Evolutionary conservation across 768 basidiomycete species (phyloP).

Genomic region (Daedaleopsis nitida): DNA sequence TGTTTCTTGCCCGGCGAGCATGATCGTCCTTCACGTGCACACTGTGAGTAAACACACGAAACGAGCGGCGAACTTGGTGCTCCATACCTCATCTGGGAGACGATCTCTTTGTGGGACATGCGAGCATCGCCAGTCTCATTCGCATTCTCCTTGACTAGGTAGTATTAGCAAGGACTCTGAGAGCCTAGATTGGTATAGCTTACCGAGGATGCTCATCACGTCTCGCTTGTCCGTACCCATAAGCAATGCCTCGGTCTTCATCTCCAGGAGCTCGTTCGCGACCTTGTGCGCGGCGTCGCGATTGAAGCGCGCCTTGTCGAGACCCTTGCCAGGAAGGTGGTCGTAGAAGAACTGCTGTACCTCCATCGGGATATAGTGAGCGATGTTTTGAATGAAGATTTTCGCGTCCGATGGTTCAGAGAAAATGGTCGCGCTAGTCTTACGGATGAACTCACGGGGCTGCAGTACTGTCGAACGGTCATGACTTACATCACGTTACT

Average conservation of each 20-base stretch:
- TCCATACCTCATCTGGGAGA: conserved; percentile 30
- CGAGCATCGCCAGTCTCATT: conserved; percentile 45
- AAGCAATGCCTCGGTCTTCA: conserved; percentile 49
- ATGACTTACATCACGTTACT: conserved; percentile 39
- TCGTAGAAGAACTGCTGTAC: conserved; percentile 48
- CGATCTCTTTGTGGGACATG: conserved; percentile 35
- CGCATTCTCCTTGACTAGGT: conserved; percentile 54
- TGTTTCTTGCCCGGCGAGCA: conserved; percentile 53
- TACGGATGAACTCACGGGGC: not conserved
- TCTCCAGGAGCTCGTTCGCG: conserved; percentile 47
- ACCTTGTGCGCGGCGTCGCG: conserved; percentile 32
- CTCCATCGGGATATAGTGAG: conserved; percentile 43
- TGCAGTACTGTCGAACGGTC: not conserved
- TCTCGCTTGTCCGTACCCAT: conserved; percentile 54
- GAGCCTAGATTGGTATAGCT: conserved; percentile 4
- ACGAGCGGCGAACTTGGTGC: too few relatives aligned
- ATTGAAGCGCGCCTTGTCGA: conserved; percentile 39
- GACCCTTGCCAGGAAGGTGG: conserved; percentile 44
- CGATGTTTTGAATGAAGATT: conserved; percentile 50
- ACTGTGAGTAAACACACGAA: not conserved
- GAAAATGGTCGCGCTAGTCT: conserved; percentile 47
- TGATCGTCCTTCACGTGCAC: conserved; percentile 26
- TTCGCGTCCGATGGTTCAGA: conserved; percentile 47
- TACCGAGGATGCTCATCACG: conserved; percentile 59
- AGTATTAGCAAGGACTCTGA: conserved; percentile 1